Conservation (phyloP, 2,329 filamentous ascomycete species). For the Graphiopsis chlorocephala region DNA sequence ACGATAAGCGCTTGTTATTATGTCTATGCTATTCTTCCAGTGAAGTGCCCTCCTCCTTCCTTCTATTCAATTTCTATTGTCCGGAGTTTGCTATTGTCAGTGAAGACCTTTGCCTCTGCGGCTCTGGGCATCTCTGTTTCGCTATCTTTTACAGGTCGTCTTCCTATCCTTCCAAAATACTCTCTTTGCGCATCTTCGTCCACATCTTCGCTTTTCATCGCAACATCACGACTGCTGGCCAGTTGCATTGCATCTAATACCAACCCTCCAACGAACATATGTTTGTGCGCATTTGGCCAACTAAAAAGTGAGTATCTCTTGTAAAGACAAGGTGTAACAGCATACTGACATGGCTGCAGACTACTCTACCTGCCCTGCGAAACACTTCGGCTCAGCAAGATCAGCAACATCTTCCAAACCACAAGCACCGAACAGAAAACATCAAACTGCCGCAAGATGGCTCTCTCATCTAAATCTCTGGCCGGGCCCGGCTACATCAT, state of each 20-base stretch:
- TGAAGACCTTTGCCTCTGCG: slow-evolving; percentile 31
- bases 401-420: slow-evolving; percentile 12
- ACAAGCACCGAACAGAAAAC: slow-evolving; percentile 13
- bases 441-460: slow-evolving; percentile 32
- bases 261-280: slow-evolving; percentile 25
- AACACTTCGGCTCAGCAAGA: slow-evolving; percentile 20
- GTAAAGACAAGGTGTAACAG: not conserved
- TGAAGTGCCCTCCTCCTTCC: not conserved
- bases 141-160: slow-evolving; percentile 20
- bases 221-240: slow-evolving; percentile 25
- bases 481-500: slow-evolving; percentile 54
- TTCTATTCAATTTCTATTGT: slow-evolving; percentile 30
- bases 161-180: slow-evolving; percentile 6
- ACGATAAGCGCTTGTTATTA: slow-evolving; percentile 15
- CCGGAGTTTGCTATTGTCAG: slow-evolving; percentile 38
- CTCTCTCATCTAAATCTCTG: slow-evolving; percentile 48
- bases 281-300: slow-evolving; percentile 37
- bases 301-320: slow-evolving; percentile 29
- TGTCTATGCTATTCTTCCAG: not conserved
- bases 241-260: slow-evolving; percentile 21
- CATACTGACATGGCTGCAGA: slow-evolving; percentile 19
- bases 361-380: slow-evolving; percentile 33
- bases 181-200: not conserved
- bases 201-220: not conserved
- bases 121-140: slow-evolving; percentile 23